phyloP scores from a whole-genome alignment of 495 filamentous ascomycete genomes.

The Physcia stellaris region DNA sequence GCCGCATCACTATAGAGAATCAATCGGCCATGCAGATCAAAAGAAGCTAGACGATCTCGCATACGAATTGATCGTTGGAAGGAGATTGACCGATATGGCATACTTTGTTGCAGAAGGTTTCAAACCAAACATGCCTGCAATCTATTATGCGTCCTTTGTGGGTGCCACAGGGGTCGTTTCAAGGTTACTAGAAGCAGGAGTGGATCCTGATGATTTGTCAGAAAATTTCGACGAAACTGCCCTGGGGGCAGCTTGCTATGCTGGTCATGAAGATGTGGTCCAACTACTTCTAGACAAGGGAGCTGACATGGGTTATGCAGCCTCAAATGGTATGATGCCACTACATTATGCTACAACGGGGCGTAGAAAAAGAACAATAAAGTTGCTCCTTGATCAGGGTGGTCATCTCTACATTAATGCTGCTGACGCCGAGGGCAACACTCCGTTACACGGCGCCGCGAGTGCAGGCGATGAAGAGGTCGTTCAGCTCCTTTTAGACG shows the following conservation, averaged over 20 bases:
- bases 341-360: no score
- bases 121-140: no score
- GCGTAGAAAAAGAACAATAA: neutral
- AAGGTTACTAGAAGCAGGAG: constrained; percentile 1
- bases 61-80: constrained; percentile 1
- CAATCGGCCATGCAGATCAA: neutral
- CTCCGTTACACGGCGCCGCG: no score
- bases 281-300: constrained; percentile 6
- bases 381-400: no score
- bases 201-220: constrained; percentile 2
- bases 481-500: no score
- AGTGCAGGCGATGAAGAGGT: no score
- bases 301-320: no score
- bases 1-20: neutral
- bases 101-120: neutral
- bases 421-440: no score
- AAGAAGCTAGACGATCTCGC: constrained; percentile 3
- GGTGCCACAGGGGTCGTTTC: neutral
- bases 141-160: constrained; percentile 5
- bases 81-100: neutral
- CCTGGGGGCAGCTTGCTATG: neutral
- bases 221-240: constrained; percentile 6
- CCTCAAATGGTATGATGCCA: no score
- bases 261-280: constrained; percentile 3
- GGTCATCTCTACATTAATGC: no score